Evolutionary conservation across 2,329 filamentous ascomycete genomes (phyloP), one percentile per base, ranked within the genome.

Genomic region (Albifimbria verrucaria): DNA sequence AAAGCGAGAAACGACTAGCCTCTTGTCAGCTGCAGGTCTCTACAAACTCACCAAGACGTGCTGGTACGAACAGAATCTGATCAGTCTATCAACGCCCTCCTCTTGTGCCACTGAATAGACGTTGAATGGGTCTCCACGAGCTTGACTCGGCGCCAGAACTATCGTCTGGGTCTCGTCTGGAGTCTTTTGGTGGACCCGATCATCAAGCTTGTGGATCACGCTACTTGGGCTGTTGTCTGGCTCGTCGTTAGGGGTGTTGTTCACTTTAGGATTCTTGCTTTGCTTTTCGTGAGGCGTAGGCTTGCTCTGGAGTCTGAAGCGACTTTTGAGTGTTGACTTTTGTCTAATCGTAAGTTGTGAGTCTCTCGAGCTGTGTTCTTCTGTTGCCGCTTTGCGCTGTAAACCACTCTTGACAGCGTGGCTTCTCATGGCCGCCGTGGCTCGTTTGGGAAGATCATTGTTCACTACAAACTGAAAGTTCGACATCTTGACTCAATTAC

Each of bases 331-430:
- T 1, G 54, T 52, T 36, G 50, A 43, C 7, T 45, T 58, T 24
- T 58, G 56, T 18, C 54, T 48, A 7, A 59, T 47, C 7, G 52
- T 54, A 21, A 59, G 51, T 22, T 58, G 50, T 3, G 56, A 56
- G 43, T 57, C 48, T 7, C 24, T 43, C 2, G 52, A 32, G 2
- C 52, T 51, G 10, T 24, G n/a, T 24, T 20, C 21, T 25, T 18
- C 43, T 17, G 44, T n/a, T 20, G 47, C 28, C 26, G 32, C 50
- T 42, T 59, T 59, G 43, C 54, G 56, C 23, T 52, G 51, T 18
- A 58, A 52, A 12, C 57, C 56, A 22, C 51, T 57, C 36, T 52
- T 58, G n/a, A 58, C 52, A 15, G 57, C 57, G 23, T 58, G 56
- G 15, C 56, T 57, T 32, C 56, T 55, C 10, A 50, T 9, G 12